Base-by-base conservation (phyloP, 2,329 filamentous ascomycete species). In the Macrophomina tecta region DNA sequence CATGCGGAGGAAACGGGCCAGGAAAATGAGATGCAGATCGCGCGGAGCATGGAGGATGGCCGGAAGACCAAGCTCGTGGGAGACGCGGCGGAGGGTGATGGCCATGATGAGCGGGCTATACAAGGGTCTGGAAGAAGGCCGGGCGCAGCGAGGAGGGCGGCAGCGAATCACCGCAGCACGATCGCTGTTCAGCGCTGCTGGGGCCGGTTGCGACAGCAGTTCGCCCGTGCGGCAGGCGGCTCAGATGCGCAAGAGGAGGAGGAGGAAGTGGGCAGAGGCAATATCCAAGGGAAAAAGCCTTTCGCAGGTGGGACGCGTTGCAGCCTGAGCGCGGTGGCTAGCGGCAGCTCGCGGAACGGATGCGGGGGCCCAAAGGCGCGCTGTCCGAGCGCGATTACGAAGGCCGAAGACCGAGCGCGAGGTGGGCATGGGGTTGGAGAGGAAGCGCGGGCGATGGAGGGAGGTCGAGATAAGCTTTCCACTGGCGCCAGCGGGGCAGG, bases 1-100 rank as follows among this genome's bases (percentile, higher is more conserved):
- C 40, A 79, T 73, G 23, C 78, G 77, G 2, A 79, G 69, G 65
- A 72, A 78, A 12, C 78, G 76, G n/a, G 73, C 67, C 1, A 77
- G 49, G 58, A 80, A 76, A 30, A 80, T 69, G 42, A 80, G 72
- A 66, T 78, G 77, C 18, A 76, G 76, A 74, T 79, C 77, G 51
- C 70, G 68, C 68, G 76, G 76, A 8, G 74, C 75, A n/a, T 72
- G 71, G 52, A 72, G 71, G 52, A 78, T 69, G 18, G 76, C 76
- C 32, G 71, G 70, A 30, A 77, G 64, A 18, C 77, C 77, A 36
- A 79, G 40, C 36, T 68, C 68, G 45, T 30, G 5, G 16, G 48
- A 7, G 38, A 64, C 36, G 4, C 16, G 30, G 1, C 5, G 4
- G 32, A 38, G 9, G n/a, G n/a, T n/a, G 16, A 40, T n/a, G n/a